These are phyloP conservation scores for Odontarrhena argentea DNA, from an alignment of 345 rosid genomes.

Conservation along the genomic window DNA sequence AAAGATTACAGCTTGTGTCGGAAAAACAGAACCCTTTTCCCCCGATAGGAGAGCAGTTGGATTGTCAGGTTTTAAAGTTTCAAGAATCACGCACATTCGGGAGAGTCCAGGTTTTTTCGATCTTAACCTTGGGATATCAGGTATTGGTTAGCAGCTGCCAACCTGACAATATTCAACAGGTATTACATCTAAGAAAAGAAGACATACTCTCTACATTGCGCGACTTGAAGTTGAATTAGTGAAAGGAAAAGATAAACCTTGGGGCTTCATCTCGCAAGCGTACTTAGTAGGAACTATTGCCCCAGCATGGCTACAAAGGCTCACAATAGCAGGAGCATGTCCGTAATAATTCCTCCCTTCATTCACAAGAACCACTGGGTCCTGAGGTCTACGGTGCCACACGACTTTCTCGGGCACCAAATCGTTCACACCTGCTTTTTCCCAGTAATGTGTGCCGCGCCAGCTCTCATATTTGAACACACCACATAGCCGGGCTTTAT, in stretches of 20 bases:
- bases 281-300: conserved; percentile 58
- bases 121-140: too few relatives aligned
- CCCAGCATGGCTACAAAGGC: conserved; percentile 78
- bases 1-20: too few relatives aligned
- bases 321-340: conserved; percentile 82
- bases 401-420: conserved; percentile 76
- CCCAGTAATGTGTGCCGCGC: conserved; percentile 80
- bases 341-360: conserved; percentile 75
- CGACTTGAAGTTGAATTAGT: not conserved
- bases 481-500: conserved; percentile 80
- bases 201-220: conserved; percentile 5
- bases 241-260: conserved; percentile 56
- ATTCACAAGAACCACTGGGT: conserved; percentile 66
- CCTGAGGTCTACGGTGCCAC: conserved; percentile 80
- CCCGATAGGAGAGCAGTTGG: too few relatives aligned
- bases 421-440: conserved; percentile 74
- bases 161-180: conserved; percentile 1
- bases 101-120: too few relatives aligned
- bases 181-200: not conserved
- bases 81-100: too few relatives aligned
- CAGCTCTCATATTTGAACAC: conserved; percentile 79
- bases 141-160: too few relatives aligned
- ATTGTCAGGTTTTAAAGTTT: too few relatives aligned
- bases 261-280: conserved; percentile 65
- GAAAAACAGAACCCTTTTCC: too few relatives aligned